These are phyloP conservation scores for Avena sativa DNA, from an alignment of 176 grass and related monocot species.

Conservation along the genomic window DNA sequence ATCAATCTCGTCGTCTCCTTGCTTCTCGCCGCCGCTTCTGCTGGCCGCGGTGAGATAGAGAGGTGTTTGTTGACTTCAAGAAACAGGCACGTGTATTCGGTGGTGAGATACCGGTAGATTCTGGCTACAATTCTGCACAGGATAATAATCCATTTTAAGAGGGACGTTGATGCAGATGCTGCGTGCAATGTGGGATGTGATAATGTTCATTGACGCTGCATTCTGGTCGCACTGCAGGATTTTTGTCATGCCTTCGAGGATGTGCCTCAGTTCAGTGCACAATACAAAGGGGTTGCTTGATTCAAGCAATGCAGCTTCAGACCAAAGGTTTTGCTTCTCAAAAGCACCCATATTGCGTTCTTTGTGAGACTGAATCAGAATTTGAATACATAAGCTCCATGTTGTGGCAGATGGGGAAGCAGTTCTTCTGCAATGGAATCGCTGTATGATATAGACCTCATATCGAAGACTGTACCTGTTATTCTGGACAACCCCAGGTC, in stretches of 20 bases:
- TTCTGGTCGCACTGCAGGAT: constrained; percentile 59
- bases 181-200: constrained; percentile 25
- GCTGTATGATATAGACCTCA: constrained; percentile 84
- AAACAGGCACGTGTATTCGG: neutral
- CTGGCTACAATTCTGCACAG: neutral
- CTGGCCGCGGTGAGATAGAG: neutral
- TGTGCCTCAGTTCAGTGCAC: constrained; percentile 85
- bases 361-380: neutral
- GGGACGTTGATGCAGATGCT: neutral
- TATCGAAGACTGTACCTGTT: constrained; percentile 75
- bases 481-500: constrained; percentile 79
- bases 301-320: constrained; percentile 47
- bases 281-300: constrained; percentile 74
- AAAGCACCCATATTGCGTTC: neutral
- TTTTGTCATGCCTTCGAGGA: constrained; percentile 91
- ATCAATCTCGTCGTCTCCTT: neutral
- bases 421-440: constrained; percentile 87
- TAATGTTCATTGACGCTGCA: constrained; percentile 24
- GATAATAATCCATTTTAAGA: neutral
- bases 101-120: neutral
- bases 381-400: neutral
- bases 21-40: neutral
- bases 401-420: constrained; percentile 62
- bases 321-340: constrained; percentile 58
- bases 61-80: neutral